These are phyloP conservation scores for Capronia americana DNA, from an alignment of 2,329 filamentous ascomycete genomes.

Conservation along the genomic window DNA sequence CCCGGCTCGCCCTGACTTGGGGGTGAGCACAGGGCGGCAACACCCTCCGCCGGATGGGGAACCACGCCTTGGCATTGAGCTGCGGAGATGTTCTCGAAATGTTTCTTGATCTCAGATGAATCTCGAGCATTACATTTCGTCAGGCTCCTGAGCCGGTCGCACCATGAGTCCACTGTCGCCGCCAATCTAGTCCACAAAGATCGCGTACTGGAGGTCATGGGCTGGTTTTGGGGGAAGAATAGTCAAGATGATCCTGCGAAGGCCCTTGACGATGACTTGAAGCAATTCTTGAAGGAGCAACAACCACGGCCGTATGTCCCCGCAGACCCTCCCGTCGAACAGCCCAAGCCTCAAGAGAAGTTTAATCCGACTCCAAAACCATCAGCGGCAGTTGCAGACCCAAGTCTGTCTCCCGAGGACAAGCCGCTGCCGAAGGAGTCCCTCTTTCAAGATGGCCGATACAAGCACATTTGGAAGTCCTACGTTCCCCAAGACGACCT, in stretches of 20 bases:
- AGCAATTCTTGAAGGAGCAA: slow-evolving; percentile 84
- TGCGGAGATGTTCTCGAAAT: neutral
- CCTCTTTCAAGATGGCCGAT: slow-evolving; percentile 72
- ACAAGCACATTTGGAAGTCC: slow-evolving; percentile 89
- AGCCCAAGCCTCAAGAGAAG: slow-evolving; percentile 27
- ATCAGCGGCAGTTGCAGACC: slow-evolving; percentile 35
- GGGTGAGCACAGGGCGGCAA: no score
- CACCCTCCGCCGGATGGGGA: no score
- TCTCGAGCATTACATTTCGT: neutral
- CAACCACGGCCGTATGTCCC: slow-evolving; percentile 72
- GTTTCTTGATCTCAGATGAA: neutral
- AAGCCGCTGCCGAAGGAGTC: slow-evolving; percentile 53
- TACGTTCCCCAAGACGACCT: slow-evolving; percentile 77
- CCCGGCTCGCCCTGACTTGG: no score
- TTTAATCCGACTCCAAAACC: slow-evolving; percentile 38
- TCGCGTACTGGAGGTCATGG: slow-evolving; percentile 53
- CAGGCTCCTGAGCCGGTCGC: neutral
- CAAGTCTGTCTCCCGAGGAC: slow-evolving; percentile 38
- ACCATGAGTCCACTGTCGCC: neutral
- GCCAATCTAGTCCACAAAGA: neutral
- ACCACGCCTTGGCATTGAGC: neutral
- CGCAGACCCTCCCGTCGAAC: slow-evolving; percentile 43
- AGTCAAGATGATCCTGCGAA: slow-evolving; percentile 67
- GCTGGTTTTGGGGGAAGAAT: slow-evolving; percentile 67
- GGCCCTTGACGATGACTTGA: slow-evolving; percentile 80